Evolutionary conservation across 106 monocot genomes (phyloP), one percentile per base, ranked within the genome.

Genomic region (Iris macrosiphon): DNA sequence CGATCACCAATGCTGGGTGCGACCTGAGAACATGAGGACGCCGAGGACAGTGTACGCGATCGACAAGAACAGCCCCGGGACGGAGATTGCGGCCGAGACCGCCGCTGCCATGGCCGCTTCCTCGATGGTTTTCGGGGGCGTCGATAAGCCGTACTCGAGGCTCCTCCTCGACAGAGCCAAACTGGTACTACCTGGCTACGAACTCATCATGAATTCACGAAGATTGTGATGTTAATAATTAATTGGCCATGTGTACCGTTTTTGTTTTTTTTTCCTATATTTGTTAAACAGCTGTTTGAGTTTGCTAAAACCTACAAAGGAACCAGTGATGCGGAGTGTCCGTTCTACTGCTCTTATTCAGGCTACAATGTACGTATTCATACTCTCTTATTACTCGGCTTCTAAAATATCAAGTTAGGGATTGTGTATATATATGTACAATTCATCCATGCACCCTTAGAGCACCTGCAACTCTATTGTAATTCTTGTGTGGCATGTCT

Each of bases 311-410:
- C 24, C 27, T 55, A 72, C 74, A 74, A 71, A 57, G 85, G 80
- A 62, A 90, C 90, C 11, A 82, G 78, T 56, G 96, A 98, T 64
- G 84, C 85, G 32, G 96, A 98, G 57, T 87, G 87, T 42, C 90
- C 96, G n/a, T 86, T 90, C 82, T 98, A 98, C 63, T 98, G 86
- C 66, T 98, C 90, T 57, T 90, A 64, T 29, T 98, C 96, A 8
- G 96, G 96, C 47, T 87, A 77, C 58, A 67, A 91, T 65, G 96
- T 98, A 72, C 0, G n/a, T n/a, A 31, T 25, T 42, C 39, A 34
- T 18, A 30, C 41, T 47, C 55, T 52, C 29, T 54, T 34, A 38
- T n/a, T n/a, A n/a, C n/a, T n/a, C n/a, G n/a, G n/a, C n/a, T n/a
- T n/a, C n/a, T n/a, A n/a, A n/a, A n/a, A n/a, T n/a, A n/a, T n/a